Conservation (phyloP, 2,329 filamentous ascomycete species). For the Metarhizium humberi region DNA sequence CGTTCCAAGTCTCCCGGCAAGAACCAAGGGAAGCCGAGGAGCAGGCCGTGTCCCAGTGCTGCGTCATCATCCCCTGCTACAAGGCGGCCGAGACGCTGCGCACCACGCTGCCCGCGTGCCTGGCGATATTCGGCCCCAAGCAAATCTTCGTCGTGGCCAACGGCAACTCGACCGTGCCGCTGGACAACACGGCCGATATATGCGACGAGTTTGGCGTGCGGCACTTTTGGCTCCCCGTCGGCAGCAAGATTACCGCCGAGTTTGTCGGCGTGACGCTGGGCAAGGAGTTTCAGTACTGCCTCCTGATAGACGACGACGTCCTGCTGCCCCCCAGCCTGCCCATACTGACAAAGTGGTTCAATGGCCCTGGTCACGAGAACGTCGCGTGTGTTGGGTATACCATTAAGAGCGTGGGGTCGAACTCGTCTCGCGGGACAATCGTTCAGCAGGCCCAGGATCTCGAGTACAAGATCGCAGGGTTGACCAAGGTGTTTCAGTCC, state of each 20-base stretch:
- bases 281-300: neutral
- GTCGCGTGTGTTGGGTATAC: neutral
- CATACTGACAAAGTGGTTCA: neutral
- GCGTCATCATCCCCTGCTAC: neutral
- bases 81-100: neutral
- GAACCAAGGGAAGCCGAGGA: neutral
- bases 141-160: slow-evolving; percentile 31
- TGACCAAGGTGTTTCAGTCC: neutral
- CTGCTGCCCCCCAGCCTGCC: neutral
- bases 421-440: neutral
- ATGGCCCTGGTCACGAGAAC: neutral
- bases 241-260: neutral
- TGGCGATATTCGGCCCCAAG: neutral
- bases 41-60: neutral
- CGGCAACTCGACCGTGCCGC: slow-evolving; percentile 32
- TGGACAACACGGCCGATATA: neutral
- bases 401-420: neutral
- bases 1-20: neutral
- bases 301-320: neutral
- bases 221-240: neutral
- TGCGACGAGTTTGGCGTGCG: neutral
- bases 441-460: neutral
- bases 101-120: neutral
- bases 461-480: neutral
- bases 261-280: neutral